Evolutionary conservation across 2,329 filamentous ascomycete genomes (phyloP).

Genomic region (Elsinoe perseae): DNA sequence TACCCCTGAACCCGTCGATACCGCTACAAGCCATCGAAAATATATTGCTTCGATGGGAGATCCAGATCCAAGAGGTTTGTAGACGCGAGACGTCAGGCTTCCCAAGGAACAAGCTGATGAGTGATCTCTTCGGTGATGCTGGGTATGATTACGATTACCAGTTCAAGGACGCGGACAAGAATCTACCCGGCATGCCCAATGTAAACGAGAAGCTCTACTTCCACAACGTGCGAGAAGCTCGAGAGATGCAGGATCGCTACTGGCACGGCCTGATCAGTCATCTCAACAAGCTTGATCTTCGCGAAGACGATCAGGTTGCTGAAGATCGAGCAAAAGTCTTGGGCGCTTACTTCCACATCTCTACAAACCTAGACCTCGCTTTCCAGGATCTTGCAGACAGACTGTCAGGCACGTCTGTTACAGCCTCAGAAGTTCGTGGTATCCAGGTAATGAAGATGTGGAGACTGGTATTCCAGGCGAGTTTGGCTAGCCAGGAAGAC

Average conservation of each 20-base stretch:
- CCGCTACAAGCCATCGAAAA: neutral
- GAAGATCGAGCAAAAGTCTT: slow-evolving; percentile 8
- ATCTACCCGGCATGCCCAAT: neutral
- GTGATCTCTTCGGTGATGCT: slow-evolving; percentile 2
- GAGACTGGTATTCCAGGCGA: slow-evolving; percentile 2
- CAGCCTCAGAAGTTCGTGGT: neutral
- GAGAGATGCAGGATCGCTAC: neutral
- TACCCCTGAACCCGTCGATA: neutral
- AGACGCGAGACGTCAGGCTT: too few relatives aligned
- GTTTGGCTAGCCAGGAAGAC: neutral
- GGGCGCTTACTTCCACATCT: neutral
- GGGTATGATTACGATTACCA: slow-evolving; percentile 4
- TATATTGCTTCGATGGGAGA: slow-evolving; percentile 7
- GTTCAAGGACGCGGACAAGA: neutral
- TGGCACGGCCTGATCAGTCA: slow-evolving; percentile 13
- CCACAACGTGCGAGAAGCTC: slow-evolving; percentile 1
- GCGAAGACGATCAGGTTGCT: neutral
- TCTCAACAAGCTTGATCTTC: slow-evolving; percentile 1
- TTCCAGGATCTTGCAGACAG: slow-evolving; percentile 8
- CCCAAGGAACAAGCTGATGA: slow-evolving; percentile 12
- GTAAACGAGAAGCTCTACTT: neutral
- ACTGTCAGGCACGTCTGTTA: neutral
- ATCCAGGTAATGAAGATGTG: slow-evolving; percentile 8
- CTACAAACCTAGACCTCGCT: neutral
- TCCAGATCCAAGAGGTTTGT: slow-evolving; percentile 5